Base-by-base conservation (phyloP, 345 rosid genomes). In the Carallia brachiata region DNA sequence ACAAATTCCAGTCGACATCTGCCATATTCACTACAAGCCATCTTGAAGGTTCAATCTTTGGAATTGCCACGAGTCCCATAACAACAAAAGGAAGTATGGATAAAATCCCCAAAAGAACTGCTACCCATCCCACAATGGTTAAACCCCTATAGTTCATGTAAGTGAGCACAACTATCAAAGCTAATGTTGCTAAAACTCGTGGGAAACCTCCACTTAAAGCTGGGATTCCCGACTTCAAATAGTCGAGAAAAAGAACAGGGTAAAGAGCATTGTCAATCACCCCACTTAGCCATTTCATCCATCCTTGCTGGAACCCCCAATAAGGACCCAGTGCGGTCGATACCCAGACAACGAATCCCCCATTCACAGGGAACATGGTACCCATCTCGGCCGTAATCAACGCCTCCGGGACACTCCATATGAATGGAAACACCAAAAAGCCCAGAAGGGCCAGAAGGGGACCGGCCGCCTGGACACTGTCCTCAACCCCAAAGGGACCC, bases 241-340 rank as follows among this genome's bases (percentile, higher is more conserved):
- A 90, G 57, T 88, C 91, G 16, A 88, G 96, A 66, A 90, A 90
- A 48, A 90, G 65, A 56, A 88, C 87, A 1, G 96, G 96, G 68
- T 90, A 89, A 56, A 86, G 75, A 15, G 92, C 92, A 36, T 87
- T 88, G 62, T 86, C 96, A 13, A 89, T 88, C 60, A 90, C 96
- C 32, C 92, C 92, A 72, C 96, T 89, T 12, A 89, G 78, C 91
- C 96, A 88, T 73, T 90, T 90, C 88, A 90, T 83, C 96, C 92
- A 90, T 31, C 92, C 96, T 79, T 90, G 92, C 77, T 90, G 92
- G 70, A 88, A 90, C n/a, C 96, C 96, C 90, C 90, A 90, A 39
- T 77, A 86, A 2, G 88, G 89, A 34, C 96, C 93, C 65, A 86
- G 68, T 8, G 92, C 88, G 12, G 93, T 53, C 0, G 91, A 84